phyloP scores from a whole-genome alignment of 345 rosid genomes.

The Conringia planisiliqua region DNA sequence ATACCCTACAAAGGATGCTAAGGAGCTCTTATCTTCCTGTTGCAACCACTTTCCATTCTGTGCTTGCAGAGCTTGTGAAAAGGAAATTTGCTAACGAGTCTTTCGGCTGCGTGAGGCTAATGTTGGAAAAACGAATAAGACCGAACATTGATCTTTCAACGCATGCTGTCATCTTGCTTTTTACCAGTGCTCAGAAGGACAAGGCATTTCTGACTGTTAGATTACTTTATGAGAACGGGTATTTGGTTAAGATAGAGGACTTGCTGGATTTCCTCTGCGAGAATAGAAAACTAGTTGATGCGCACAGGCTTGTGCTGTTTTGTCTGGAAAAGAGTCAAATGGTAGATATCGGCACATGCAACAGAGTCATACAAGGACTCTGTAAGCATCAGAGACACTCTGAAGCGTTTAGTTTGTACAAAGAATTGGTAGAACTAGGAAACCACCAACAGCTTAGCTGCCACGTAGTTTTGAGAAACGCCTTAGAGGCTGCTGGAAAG shows the following conservation, averaged over 20 bases:
- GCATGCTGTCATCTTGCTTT: conserved; percentile 46
- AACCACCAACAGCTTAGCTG: conserved; percentile 49
- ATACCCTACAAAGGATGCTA: conserved; percentile 62
- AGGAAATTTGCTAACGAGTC: conserved; percentile 47
- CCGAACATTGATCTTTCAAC: conserved; percentile 60
- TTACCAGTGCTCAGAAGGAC: conserved; percentile 38
- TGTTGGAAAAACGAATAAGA: conserved; percentile 60
- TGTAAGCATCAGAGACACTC: conserved; percentile 47
- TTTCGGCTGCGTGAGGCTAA: conserved; percentile 45
- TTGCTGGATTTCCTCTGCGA: conserved; percentile 49
- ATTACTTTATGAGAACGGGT: conserved; percentile 56
- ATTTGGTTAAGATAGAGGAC: conserved; percentile 53
- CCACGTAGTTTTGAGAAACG: conserved; percentile 44
- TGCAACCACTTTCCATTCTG: conserved; percentile 55
- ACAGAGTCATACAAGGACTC: conserved; percentile 55
- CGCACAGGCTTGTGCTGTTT: conserved; percentile 50
- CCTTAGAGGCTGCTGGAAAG: conserved; percentile 53
- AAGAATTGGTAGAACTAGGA: conserved; percentile 62
- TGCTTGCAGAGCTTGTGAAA: conserved; percentile 57
- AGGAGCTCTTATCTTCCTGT: conserved; percentile 62
- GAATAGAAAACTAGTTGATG: conserved; percentile 45
- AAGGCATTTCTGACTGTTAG: conserved; percentile 51
- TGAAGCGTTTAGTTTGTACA: conserved; percentile 68
- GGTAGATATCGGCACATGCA: conserved; percentile 40
- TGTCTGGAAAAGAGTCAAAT: conserved; percentile 54